Base-by-base conservation (phyloP, 2,329 filamentous ascomycete genomes). In the Penicillium brasilianum region DNA sequence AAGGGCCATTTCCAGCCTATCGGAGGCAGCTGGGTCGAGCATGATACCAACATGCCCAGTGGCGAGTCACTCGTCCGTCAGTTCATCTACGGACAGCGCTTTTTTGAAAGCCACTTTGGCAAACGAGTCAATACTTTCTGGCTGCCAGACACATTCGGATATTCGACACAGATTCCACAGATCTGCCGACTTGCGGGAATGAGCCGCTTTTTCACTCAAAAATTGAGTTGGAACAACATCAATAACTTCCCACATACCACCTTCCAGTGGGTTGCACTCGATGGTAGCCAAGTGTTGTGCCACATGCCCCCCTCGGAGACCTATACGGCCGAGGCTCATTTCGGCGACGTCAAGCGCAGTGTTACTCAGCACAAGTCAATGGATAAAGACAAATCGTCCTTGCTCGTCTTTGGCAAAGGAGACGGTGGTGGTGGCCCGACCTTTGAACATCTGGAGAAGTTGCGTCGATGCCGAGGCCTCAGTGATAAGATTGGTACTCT, bases 191-290 rank as follows among this genome's bases (percentile, higher is more conserved):
- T 97, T 30, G 91, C 95, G n/a, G 94, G 93, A 20, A 98, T 99
- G 95, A 91, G 87, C 60, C 88, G 94, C 36, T 99, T 99, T 82
- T 90, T 99, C 72, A 99, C 95, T 0, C 95, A 99, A 78, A 99
- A 99, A 81, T 83, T 99, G 61, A 98, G 94, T 82, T 99, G 95
- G 95, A 98, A 98, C 82, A 98, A 98, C 76, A 98, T 98, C 84
- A 98, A 98, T 81, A 96, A 91, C 73, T 99, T 98, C 80, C 95
- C 95, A 0, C 95, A 98, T 74, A 98, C 95, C 6, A 98, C 95
- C 0, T 99, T 99, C 84, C 97, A 97, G 78, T 99, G 95, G 95
- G 93, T 99, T 34, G 88, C 93, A 13, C 86, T 97, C 14, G 95
- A 99, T 76, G 94, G 95, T 60, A 96, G 91, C 72, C 95, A 98